phyloP scores from a whole-genome alignment of 2,329 filamentous ascomycete species.

The Colletotrichum incanum region DNA sequence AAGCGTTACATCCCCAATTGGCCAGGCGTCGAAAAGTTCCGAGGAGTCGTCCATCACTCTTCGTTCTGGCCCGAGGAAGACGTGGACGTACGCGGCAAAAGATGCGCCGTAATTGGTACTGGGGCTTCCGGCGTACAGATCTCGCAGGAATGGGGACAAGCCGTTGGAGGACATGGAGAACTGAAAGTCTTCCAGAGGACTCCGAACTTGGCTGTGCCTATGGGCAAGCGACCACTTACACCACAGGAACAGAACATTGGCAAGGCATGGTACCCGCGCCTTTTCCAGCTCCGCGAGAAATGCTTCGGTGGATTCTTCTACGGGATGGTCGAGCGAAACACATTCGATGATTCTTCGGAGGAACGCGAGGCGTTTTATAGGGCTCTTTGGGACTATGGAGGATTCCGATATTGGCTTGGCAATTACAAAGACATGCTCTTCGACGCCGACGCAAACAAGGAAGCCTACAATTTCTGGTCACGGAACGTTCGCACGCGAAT shows the following conservation, averaged over 20 bases:
- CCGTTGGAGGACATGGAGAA: constrained; percentile 60
- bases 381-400: constrained; percentile 64
- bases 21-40: constrained; percentile 72
- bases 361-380: constrained; percentile 66
- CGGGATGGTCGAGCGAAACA: constrained; percentile 68
- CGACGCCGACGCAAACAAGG: constrained; percentile 64
- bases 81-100: constrained; percentile 71
- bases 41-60: constrained; percentile 72
- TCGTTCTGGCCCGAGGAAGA: constrained; percentile 73
- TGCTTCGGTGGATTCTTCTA: constrained; percentile 73
- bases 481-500: constrained; percentile 67
- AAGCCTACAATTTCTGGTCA: constrained; percentile 70
- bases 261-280: constrained; percentile 62
- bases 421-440: constrained; percentile 68
- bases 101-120: constrained; percentile 75
- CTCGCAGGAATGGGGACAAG: constrained; percentile 69
- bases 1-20: constrained; percentile 75
- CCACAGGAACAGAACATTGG: constrained; percentile 64
- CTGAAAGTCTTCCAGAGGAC: constrained; percentile 77
- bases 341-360: constrained; percentile 68
- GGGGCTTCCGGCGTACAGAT: constrained; percentile 77
- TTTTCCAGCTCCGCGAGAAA: constrained; percentile 68
- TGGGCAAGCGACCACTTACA: constrained; percentile 57
- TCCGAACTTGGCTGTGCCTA: constrained; percentile 76
- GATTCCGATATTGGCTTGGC: constrained; percentile 69